Conservation (phyloP, 1,284 basidiomycete species). For the Flammula alnicola region DNA sequence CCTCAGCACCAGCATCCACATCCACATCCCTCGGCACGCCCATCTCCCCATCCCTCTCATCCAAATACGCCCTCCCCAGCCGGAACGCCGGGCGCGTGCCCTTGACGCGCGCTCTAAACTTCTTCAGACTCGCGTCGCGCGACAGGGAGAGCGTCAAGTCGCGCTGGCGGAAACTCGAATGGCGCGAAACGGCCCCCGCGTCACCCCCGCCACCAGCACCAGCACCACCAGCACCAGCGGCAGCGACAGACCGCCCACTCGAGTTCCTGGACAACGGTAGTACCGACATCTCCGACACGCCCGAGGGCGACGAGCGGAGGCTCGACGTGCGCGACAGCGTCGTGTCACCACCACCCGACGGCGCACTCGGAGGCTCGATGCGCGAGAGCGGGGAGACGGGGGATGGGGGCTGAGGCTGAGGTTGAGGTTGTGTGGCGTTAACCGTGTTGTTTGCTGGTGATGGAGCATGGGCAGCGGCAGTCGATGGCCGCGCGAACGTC, state of each 20-base stretch:
- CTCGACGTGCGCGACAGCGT: slow-evolving; percentile 16
- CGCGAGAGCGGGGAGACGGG: slow-evolving; percentile 14
- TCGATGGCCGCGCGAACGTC: slow-evolving; percentile 16
- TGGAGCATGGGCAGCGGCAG: too few relatives aligned
- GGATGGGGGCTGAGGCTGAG: too few relatives aligned
- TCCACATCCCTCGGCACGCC: slow-evolving; percentile 18
- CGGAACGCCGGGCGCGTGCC: slow-evolving; percentile 33
- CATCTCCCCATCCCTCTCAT: slow-evolving; percentile 34
- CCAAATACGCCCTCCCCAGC: slow-evolving; percentile 28
- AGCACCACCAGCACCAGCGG: too few relatives aligned
- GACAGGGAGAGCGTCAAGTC: slow-evolving; percentile 17
- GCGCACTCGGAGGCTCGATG: slow-evolving; percentile 14
- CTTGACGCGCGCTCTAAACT: slow-evolving; percentile 37
- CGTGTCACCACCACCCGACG: background rate
- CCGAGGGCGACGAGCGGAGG: slow-evolving; percentile 10
- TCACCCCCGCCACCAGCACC: background rate
- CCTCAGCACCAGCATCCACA: slow-evolving; percentile 7
- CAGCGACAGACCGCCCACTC: too few relatives aligned
- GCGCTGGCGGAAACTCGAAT: too few relatives aligned
- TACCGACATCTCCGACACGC: too few relatives aligned
- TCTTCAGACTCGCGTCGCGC: slow-evolving; percentile 33
- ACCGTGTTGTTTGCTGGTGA: too few relatives aligned
- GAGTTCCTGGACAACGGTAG: too few relatives aligned
- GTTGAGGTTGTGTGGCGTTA: too few relatives aligned
- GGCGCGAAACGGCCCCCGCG: too few relatives aligned